Base-by-base conservation (phyloP, 139 green algal genomes). In the Asterochloris erici region DNA sequence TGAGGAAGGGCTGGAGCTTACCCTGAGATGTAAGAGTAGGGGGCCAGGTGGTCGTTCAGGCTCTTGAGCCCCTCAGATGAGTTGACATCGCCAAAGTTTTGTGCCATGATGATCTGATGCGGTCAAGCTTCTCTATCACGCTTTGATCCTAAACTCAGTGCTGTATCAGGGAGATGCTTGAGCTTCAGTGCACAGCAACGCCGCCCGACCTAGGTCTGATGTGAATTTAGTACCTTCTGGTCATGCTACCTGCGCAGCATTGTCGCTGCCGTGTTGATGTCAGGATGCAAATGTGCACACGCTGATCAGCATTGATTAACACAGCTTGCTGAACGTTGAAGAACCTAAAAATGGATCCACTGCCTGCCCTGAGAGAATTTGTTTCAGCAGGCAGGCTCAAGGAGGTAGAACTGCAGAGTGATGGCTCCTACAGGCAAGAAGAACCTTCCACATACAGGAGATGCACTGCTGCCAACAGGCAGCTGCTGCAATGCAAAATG, bases 21-120 rank as follows among this genome's bases (percentile, higher is more conserved):
- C 90, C 90, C 90, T 14, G 77, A 79, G 74, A 94, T 87, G 75
- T 94, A 94, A 79, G 86, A 92, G 62, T 85, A 84, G 23, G 88
- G 87, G 26, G 85, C 60, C 26, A 94, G 86, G 85, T 94, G 85
- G 26, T 82, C 76, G 82, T 94, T 86, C 28, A 94, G 85, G 60
- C 85, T 74, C 82, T 91, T 91, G 0, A 94, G 66, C 17, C 85
- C 86, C 15, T 86, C 77, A 19, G 74, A 17, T 12, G 28, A 83
- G 60, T 54, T 85, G 47, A 88, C 68, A 74, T 83, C 68, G 61
- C 60, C 27, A 66, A 86, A 90, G 19, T 71, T 79, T 2, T 64
- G 77, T 26, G 75, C 82, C 82, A 85, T 85, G n/a, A 14, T 74
- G 71, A 74, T 21, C 15, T 9, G 26, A 29, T 73, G 0, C 13